These are phyloP conservation scores for Chaetomiaceae sp. DNA, from an alignment of 2,329 filamentous ascomycete species.

Conservation along the genomic window DNA sequence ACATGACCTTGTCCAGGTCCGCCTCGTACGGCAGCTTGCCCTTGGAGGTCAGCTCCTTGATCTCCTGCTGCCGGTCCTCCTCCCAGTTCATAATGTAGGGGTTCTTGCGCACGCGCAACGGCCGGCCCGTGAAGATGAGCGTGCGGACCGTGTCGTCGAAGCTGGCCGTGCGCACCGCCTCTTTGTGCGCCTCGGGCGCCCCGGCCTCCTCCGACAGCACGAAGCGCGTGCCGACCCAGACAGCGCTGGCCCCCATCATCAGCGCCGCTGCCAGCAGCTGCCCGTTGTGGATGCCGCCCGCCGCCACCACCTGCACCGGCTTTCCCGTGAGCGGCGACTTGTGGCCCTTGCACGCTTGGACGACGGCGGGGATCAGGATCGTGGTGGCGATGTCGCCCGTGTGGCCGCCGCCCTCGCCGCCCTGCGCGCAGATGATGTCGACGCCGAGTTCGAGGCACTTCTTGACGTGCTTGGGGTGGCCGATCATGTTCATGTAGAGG, in stretches of 20 bases:
- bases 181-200: slow-evolving; percentile 88
- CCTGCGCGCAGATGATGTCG: slow-evolving; percentile 97
- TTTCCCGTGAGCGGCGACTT: slow-evolving; percentile 82
- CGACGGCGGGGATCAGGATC: slow-evolving; percentile 86
- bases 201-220: slow-evolving; percentile 91
- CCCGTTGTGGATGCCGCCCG: slow-evolving; percentile 90
- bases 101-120: slow-evolving; percentile 89
- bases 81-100: slow-evolving; percentile 95
- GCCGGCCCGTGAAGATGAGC: slow-evolving; percentile 96
- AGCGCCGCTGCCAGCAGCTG: slow-evolving; percentile 82
- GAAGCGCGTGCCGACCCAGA: slow-evolving; percentile 97
- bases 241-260: slow-evolving; percentile 84
- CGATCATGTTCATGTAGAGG: slow-evolving; percentile 99
- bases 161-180: slow-evolving; percentile 82
- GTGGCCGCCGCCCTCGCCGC: slow-evolving; percentile 94
- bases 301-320: slow-evolving; percentile 86
- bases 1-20: slow-evolving; percentile 76
- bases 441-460: slow-evolving; percentile 90
- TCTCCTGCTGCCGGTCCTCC: slow-evolving; percentile 80
- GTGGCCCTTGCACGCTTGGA: slow-evolving; percentile 70
- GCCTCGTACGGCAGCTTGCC: slow-evolving; percentile 90
- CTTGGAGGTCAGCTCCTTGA: slow-evolving; percentile 84
- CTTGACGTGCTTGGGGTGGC: slow-evolving; percentile 96
- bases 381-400: slow-evolving; percentile 91
- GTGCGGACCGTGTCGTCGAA: slow-evolving; percentile 97